phyloP scores from a whole-genome alignment of 1,284 basidiomycete species.

The Rhodotorula sp. region DNA sequence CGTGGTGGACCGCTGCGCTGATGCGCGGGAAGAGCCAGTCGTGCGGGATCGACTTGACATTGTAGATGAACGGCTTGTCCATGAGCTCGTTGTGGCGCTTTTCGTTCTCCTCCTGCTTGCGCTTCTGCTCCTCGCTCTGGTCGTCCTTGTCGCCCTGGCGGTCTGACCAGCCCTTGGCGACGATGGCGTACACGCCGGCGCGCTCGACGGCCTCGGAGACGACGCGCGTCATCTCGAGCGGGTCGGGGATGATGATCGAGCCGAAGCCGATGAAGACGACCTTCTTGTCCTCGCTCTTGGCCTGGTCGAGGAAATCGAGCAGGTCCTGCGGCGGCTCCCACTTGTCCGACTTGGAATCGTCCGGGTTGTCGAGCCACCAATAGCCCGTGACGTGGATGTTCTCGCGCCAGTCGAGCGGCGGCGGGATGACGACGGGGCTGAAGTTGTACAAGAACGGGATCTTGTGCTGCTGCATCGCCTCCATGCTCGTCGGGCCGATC shows the following conservation, averaged over 20 bases:
- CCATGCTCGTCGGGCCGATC: constrained; percentile 77
- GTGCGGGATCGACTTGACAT: constrained; percentile 84
- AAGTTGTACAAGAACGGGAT: constrained; percentile 98
- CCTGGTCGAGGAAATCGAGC: constrained; percentile 75
- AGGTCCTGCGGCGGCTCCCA: constrained; percentile 83
- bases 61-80: constrained; percentile 41
- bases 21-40: constrained; percentile 95
- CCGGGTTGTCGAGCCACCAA: constrained; percentile 91
- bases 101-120: constrained; percentile 40
- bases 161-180: constrained; percentile 98
- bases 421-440: constrained; percentile 67
- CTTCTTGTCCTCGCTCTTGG: constrained; percentile 74
- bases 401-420: constrained; percentile 94
- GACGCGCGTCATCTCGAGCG: constrained; percentile 82
- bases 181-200: constrained; percentile 62
- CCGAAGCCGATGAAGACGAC: constrained; percentile 98
- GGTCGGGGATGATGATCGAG: constrained; percentile 94
- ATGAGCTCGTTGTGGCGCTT: constrained; percentile 40
- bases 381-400: constrained; percentile 97
- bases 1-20: constrained; percentile 95
- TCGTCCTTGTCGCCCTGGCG: constrained; percentile 59
- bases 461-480: constrained; percentile 93
- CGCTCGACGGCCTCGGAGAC: constrained; percentile 80
- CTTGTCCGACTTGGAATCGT: constrained; percentile 68
- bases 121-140: constrained; percentile 33